Conservation (phyloP, 495 filamentous ascomycete species). For the Tuber melanosporum region DNA sequence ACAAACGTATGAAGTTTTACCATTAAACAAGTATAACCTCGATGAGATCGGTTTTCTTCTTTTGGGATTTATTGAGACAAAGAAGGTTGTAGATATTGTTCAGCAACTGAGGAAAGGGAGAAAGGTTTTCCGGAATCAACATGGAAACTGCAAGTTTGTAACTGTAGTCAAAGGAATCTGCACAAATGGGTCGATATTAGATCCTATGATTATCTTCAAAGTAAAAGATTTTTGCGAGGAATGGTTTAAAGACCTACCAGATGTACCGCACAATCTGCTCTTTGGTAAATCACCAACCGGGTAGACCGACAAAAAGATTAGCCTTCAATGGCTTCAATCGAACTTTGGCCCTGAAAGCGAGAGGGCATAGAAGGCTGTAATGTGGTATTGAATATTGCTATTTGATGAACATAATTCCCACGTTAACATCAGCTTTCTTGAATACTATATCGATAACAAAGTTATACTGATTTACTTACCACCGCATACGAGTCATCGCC, state of each 20-base stretch:
- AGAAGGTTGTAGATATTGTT: background rate
- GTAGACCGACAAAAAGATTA: background rate
- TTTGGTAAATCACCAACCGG: background rate
- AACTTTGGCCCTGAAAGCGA: background rate
- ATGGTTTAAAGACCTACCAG: background rate
- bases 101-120: too few species aligned
- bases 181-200: background rate
- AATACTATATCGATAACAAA: too few species aligned
- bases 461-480: too few species aligned
- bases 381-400: too few species aligned
- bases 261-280: background rate
- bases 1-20: background rate
- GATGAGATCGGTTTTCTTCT: background rate
- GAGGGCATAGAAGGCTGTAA: too few species aligned
- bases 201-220: background rate
- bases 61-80: background rate
- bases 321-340: background rate
- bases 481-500: too few species aligned
- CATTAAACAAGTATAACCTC: background rate
- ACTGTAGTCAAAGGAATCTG: background rate
- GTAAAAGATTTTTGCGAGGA: background rate
- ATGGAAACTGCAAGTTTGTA: background rate
- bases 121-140: background rate
- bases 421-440: too few species aligned
- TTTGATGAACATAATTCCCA: too few species aligned